Conservation (phyloP, 495 filamentous ascomycete genomes). For the Saxispiralis lemnorum region DNA sequence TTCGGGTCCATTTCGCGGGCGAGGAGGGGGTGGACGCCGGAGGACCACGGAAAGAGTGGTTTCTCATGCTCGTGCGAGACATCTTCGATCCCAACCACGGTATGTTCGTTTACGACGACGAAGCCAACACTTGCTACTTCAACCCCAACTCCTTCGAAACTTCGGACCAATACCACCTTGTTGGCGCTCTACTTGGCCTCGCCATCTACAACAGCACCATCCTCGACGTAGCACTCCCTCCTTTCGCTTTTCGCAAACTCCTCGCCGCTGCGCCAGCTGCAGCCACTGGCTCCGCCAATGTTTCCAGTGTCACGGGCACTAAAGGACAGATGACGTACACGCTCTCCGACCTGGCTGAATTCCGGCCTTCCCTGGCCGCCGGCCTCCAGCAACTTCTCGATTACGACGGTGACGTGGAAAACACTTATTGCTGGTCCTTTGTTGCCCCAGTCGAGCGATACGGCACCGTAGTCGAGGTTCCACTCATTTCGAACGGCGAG, state of each 20-base stretch:
- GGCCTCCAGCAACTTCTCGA: constrained; percentile 63
- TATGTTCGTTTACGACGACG: constrained; percentile 88
- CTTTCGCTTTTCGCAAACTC: constrained; percentile 84
- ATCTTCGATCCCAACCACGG: constrained; percentile 85
- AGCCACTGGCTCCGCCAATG: constrained; percentile 18
- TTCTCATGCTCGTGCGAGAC: constrained; percentile 74
- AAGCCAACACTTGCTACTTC: constrained; percentile 87
- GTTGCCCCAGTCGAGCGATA: constrained; percentile 63
- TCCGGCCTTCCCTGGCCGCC: constrained; percentile 56
- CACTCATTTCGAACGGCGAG: constrained; percentile 62
- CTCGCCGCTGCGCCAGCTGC: constrained; percentile 47
- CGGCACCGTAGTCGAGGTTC: constrained; percentile 44
- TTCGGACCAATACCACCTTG: constrained; percentile 83
- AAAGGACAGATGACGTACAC: constrained; percentile 51
- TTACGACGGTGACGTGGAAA: constrained; percentile 70
- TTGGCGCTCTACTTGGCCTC: constrained; percentile 73
- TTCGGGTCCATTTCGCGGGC: constrained; percentile 71
- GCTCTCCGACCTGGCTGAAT: constrained; percentile 73
- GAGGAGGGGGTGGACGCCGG: constrained; percentile 90
- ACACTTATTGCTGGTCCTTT: constrained; percentile 71
- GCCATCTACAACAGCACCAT: constrained; percentile 97
- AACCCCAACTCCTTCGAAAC: constrained; percentile 84
- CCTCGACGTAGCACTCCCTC: constrained; percentile 73
- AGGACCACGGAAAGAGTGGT: constrained; percentile 90
- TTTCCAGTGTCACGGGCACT: constrained; percentile 27